Evolutionary conservation across 2,329 filamentous ascomycete genomes (phyloP).

Genomic region (Colletotrichum sp.): DNA sequence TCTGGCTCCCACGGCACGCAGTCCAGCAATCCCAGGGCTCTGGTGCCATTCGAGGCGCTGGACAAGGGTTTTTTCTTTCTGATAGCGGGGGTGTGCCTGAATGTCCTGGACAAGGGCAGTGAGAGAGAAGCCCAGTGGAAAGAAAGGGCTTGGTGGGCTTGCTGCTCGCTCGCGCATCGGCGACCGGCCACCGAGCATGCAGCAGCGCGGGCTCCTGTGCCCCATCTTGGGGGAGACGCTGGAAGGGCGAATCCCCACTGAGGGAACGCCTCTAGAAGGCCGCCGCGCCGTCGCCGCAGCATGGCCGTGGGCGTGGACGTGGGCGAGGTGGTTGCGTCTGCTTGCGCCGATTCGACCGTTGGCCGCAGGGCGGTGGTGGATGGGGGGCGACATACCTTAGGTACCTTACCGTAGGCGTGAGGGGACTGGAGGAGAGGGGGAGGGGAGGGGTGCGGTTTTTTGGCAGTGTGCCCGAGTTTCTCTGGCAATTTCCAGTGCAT

Average conservation of each 20-base stretch:
- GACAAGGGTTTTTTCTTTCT: background rate
- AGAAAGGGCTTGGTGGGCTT: background rate
- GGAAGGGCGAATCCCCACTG: background rate
- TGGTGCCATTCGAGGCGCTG: background rate
- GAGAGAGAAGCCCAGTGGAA: background rate
- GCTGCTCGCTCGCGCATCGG: background rate
- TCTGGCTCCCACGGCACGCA: background rate
- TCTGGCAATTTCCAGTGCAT: background rate
- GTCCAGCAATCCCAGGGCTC: background rate
- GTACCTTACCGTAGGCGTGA: background rate
- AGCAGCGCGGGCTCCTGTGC: background rate
- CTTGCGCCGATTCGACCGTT: background rate
- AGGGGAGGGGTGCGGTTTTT: background rate
- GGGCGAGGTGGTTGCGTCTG: background rate
- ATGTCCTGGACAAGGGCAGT: background rate
- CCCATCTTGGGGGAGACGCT: background rate
- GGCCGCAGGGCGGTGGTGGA: background rate
- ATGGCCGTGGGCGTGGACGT: background rate
- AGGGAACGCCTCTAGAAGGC: slow-evolving; percentile 7
- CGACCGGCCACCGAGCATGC: slow-evolving; percentile 19
- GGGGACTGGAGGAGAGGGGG: background rate
- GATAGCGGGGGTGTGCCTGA: background rate
- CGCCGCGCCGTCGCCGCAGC: background rate
- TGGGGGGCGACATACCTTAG: background rate
- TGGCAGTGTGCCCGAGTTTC: background rate